Conservation (phyloP, 2,329 filamentous ascomycete species). For the Aschersonia sp. region DNA sequence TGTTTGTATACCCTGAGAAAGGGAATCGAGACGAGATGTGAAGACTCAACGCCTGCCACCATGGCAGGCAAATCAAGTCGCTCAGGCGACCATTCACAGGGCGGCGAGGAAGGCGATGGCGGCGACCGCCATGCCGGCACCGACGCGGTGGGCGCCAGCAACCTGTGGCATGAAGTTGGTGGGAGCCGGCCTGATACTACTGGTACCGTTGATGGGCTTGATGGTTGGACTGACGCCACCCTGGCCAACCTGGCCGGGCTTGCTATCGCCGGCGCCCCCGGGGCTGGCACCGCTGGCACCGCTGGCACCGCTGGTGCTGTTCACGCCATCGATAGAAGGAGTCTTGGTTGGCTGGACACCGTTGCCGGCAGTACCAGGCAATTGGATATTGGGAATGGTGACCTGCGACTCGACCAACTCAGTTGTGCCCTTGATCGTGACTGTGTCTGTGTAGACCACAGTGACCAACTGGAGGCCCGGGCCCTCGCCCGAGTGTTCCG, state of each 20-base stretch:
- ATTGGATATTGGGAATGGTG: too few relatives aligned
- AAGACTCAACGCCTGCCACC: background rate
- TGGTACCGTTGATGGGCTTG: slow-evolving; percentile 11
- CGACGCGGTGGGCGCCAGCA: slow-evolving; percentile 23
- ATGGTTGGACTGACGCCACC: background rate
- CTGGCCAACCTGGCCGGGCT: background rate
- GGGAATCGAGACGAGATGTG: slow-evolving; percentile 18
- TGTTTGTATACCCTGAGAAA: slow-evolving; percentile 34
- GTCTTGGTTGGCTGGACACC: too few relatives aligned
- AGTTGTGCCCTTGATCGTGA: slow-evolving; percentile 26
- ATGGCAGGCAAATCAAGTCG: background rate
- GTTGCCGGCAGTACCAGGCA: too few relatives aligned
- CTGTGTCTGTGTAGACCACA: slow-evolving; percentile 31
- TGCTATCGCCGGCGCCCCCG: background rate
- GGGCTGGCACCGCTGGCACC: too few relatives aligned
- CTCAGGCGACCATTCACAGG: slow-evolving; percentile 22
- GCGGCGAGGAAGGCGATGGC: slow-evolving; percentile 29
- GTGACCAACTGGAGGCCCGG: slow-evolving; percentile 22
- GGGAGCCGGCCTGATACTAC: slow-evolving; percentile 17
- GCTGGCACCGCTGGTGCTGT: too few relatives aligned
- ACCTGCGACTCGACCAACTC: too few relatives aligned
- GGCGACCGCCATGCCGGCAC: slow-evolving; percentile 28
- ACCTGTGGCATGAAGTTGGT: slow-evolving; percentile 19
- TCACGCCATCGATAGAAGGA: too few relatives aligned
- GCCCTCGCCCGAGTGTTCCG: slow-evolving; percentile 1